A percentile compares a stretch with the other conserved stretches of the same genome.
Evolutionary conservation across 164 flowering plant species (phyloP).

Genomic region (Umbellularia californica): DNA sequence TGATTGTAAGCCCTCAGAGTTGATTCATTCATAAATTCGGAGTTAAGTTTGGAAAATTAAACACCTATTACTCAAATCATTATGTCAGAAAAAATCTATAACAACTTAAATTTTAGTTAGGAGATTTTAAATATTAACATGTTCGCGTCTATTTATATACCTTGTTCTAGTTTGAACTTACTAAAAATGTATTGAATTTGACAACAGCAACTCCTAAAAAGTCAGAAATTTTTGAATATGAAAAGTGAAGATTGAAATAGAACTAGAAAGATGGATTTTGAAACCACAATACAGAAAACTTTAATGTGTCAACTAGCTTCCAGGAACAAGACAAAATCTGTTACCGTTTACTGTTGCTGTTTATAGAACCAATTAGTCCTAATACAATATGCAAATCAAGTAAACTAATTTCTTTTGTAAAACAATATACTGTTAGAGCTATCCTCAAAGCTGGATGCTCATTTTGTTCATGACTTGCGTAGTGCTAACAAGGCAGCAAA

Average conservation of each 20-base stretch:
- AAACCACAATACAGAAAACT: background rate
- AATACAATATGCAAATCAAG: background rate
- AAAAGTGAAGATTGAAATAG: background rate
- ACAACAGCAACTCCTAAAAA: no score
- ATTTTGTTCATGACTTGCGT: no score
- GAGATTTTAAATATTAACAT: background rate
- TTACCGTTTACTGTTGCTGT: background rate
- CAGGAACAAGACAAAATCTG: background rate
- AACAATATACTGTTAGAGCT: background rate
- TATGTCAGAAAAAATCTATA: no score
- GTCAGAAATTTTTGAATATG: background rate
- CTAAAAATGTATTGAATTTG: no score
- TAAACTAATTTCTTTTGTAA: background rate
- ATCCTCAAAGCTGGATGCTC: no score
- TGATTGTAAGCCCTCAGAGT: background rate
- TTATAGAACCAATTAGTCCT: no score
- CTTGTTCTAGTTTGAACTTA: no score
- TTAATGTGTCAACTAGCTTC: background rate
- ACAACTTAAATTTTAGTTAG: background rate
- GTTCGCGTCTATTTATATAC: background rate
- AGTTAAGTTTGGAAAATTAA: no score
- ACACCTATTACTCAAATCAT: no score
- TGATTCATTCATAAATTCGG: background rate
- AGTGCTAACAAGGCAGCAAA: no score
- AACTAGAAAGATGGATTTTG: background rate